Evolutionary conservation across 345 rosid genomes (phyloP).

Genomic region (Euphorbia peplus): DNA sequence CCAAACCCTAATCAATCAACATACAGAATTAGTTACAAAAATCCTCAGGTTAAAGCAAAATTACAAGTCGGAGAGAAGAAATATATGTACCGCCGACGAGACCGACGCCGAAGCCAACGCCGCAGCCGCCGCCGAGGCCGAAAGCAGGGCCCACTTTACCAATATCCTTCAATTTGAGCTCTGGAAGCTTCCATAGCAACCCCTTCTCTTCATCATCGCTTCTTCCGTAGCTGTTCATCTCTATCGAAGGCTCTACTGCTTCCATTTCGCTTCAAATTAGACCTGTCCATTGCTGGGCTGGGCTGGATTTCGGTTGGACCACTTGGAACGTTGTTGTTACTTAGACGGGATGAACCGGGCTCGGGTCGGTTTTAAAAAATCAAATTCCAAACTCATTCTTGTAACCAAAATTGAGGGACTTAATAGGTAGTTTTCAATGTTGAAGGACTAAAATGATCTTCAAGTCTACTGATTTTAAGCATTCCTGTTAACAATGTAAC

Average conservation of each 20-base stretch:
- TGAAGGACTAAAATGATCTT: too few relatives aligned
- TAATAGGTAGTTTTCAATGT: too few relatives aligned
- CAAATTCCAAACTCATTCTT: too few relatives aligned
- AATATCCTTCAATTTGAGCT: slow-evolving; percentile 47
- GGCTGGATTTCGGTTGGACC: too few relatives aligned
- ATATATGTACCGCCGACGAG: slow-evolving; percentile 72
- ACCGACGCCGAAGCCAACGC: slow-evolving; percentile 76
- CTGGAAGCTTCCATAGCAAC: slow-evolving; percentile 81
- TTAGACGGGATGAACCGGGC: too few relatives aligned
- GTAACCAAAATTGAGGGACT: too few relatives aligned
- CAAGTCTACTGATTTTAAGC: too few relatives aligned
- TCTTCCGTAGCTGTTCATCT: slow-evolving; percentile 19
- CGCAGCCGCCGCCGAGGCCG: slow-evolving; percentile 82
- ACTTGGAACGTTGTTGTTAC: too few relatives aligned
- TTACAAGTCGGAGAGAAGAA: not conserved
- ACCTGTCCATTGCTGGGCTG: too few relatives aligned
- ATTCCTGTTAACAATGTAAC: too few relatives aligned
- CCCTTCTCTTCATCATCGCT: slow-evolving; percentile 34
- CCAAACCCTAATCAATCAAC: slow-evolving; percentile 52
- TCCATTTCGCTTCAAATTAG: too few relatives aligned
- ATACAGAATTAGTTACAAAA: not conserved
- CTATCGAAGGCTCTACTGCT: not conserved
- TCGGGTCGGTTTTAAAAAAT: too few relatives aligned
- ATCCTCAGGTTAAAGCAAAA: not conserved
- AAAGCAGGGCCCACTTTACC: slow-evolving; percentile 83